A percentile compares a stretch with the other conserved stretches of the same genome.
phyloP scores from a whole-genome alignment of 768 basidiomycete species.

The Fibroporia radiculosa region DNA sequence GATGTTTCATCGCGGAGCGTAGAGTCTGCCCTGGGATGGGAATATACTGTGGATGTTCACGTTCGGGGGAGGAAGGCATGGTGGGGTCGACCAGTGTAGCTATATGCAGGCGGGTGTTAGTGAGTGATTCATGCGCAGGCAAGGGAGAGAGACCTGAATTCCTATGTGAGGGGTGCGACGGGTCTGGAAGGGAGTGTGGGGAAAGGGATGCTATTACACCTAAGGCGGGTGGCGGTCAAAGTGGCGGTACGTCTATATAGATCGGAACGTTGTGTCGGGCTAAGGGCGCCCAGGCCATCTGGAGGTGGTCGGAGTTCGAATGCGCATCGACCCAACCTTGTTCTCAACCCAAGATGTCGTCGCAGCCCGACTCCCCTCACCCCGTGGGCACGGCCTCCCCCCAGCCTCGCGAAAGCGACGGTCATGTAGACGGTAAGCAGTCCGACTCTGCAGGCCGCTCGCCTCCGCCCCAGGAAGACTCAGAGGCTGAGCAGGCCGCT shows the following conservation, averaged over 20 bases:
- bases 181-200: no score
- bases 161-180: no score
- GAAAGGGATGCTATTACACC: no score
- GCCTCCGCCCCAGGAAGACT: conserved; percentile 1
- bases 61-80: conserved; percentile 13
- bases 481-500: background rate
- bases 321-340: no score
- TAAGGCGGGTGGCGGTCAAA: no score
- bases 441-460: background rate
- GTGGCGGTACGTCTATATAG: no score
- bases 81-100: no score
- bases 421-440: conserved; percentile 4
- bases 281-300: no score
- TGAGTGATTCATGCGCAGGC: no score
- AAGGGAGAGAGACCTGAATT: no score
- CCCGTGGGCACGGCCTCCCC: conserved; percentile 7
- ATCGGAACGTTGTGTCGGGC: no score
- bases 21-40: conserved; percentile 25
- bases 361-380: background rate
- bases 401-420: conserved; percentile 3
- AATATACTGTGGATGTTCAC: conserved; percentile 15
- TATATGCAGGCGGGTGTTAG: no score
- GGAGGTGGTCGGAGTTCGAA: conserved; percentile 16
- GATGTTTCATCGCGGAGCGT: conserved; percentile 49
- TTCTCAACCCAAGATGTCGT: conserved; percentile 16